Evolutionary conservation across 495 filamentous ascomycete species (phyloP).

Genomic region (Neurospora intermedia): DNA sequence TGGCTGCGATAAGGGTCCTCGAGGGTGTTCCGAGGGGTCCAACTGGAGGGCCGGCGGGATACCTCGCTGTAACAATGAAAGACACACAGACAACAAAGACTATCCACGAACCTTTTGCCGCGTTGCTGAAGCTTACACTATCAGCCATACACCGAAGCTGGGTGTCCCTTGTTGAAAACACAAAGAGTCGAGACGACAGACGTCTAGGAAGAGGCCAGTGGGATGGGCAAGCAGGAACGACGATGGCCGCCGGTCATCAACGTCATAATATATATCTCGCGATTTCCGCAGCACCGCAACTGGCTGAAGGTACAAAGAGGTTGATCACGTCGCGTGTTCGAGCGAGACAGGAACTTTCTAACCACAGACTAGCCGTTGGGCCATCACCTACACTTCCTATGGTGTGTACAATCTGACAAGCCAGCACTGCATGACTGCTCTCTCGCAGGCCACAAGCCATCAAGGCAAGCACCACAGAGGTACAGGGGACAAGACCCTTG

Average conservation of each 20-base stretch:
- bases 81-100: background rate
- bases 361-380: background rate
- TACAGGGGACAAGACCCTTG: background rate
- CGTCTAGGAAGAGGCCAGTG: too few species aligned
- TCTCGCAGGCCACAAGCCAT: background rate
- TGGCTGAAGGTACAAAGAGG: background rate
- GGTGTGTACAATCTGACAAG: background rate
- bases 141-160: background rate
- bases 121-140: background rate
- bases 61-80: background rate
- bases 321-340: background rate
- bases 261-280: background rate
- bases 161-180: background rate
- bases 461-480: background rate
- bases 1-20: constrained; percentile 9
- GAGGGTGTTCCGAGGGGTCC: background rate
- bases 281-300: background rate
- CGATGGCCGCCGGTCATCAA: background rate
- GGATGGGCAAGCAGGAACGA: background rate
- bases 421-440: background rate
- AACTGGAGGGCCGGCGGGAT: background rate
- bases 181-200: background rate
- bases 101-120: background rate
- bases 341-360: background rate
- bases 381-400: background rate